A percentile compares a stretch with the other conserved stretches of the same genome.
These are phyloP conservation scores for Arthroderma uncinatum DNA, from an alignment of 2,329 filamentous ascomycete species.

Conservation along the genomic window DNA sequence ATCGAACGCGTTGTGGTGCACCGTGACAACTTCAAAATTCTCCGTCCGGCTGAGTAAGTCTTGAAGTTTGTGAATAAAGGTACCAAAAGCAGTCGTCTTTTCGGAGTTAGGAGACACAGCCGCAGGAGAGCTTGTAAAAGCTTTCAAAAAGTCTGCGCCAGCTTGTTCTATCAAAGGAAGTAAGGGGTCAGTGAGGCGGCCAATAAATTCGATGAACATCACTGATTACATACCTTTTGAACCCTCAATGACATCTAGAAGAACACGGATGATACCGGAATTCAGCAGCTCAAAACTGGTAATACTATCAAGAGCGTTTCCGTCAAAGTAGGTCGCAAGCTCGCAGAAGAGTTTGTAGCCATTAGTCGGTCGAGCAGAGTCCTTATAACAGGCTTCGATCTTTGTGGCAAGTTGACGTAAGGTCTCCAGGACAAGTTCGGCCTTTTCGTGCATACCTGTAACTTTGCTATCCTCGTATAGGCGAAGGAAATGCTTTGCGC, in stretches of 20 bases:
- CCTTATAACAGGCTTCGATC: slow-evolving; percentile 59
- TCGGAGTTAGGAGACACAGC: slow-evolving; percentile 43
- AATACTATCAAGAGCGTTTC: slow-evolving; percentile 79
- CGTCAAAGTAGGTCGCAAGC: slow-evolving; percentile 75
- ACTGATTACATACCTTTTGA: slow-evolving; percentile 37
- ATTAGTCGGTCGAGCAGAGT: slow-evolving; percentile 23
- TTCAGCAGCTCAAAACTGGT: slow-evolving; percentile 90
- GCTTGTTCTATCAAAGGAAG: slow-evolving; percentile 40
- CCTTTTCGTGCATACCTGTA: slow-evolving; percentile 66
- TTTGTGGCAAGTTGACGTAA: slow-evolving; percentile 61
- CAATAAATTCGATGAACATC: slow-evolving; percentile 4
- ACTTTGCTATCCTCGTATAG: slow-evolving; percentile 68
- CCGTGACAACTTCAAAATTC: slow-evolving; percentile 94
- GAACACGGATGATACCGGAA: slow-evolving; percentile 74
- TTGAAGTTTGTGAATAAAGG: slow-evolving; percentile 86
- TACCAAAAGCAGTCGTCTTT: slow-evolving; percentile 70
- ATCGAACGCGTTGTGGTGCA: slow-evolving; percentile 56
- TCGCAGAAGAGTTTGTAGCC: slow-evolving; percentile 60
- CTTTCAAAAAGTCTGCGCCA: slow-evolving; percentile 72
- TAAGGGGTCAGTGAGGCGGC: slow-evolving; percentile 2
- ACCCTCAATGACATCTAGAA: slow-evolving; percentile 72
- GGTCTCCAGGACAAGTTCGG: slow-evolving; percentile 60
- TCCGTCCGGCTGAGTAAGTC: slow-evolving; percentile 92
- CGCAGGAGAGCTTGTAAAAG: slow-evolving; percentile 69
- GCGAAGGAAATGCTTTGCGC: slow-evolving; percentile 74